Base-by-base conservation (phyloP, 164 flowering plant species). In the Akebia trifoliata region DNA sequence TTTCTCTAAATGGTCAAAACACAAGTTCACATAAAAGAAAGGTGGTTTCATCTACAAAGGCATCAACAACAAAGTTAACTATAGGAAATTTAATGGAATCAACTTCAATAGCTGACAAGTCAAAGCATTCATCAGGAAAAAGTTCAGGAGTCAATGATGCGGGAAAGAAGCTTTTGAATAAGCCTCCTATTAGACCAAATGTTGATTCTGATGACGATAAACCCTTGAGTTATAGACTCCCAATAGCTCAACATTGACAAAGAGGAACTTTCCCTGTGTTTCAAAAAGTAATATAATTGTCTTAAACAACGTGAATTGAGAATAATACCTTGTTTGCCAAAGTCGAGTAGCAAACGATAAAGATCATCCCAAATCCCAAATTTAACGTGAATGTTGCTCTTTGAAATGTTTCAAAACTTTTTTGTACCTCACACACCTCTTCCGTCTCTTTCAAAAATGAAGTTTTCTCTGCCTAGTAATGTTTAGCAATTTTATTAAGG, bases 181-280 rank as follows among this genome's bases (percentile, higher is more conserved):
- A 64, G 60, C 43, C 50, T 68, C 40, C 57, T 21, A 36, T 18
- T 62, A 56, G 44, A 53, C 39, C 53, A 12, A 21, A 18, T 31
- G 37, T 38, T 35, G 78, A 78, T 55, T 70, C 90, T 52, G 98
- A 84, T 37, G 87, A 82, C 65, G 80, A 76, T 29, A 77, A 66
- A 54, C 84, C 87, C 43, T 64, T 79, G 25, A 73, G 70, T 58
- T 11, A 48, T 28, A 77, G 78, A 57, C 47, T 67, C 28, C 4
- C 69, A 15, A 14, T 50, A 29, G 63, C 64, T 48, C 21, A 10
- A 26, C 59, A n/a, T 36, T 35, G 8, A 46, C 59, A 7, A 74
- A 74, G 47, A 57, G 57, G 50, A 62, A 60, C 43, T 54, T 70
- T 20, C 24, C 52, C 40, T 18, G 35, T 42, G 56, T 49, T 57